These are phyloP conservation scores for Hylodesmum podocarpum DNA, from an alignment of 306 rosid species.

Conservation along the genomic window DNA sequence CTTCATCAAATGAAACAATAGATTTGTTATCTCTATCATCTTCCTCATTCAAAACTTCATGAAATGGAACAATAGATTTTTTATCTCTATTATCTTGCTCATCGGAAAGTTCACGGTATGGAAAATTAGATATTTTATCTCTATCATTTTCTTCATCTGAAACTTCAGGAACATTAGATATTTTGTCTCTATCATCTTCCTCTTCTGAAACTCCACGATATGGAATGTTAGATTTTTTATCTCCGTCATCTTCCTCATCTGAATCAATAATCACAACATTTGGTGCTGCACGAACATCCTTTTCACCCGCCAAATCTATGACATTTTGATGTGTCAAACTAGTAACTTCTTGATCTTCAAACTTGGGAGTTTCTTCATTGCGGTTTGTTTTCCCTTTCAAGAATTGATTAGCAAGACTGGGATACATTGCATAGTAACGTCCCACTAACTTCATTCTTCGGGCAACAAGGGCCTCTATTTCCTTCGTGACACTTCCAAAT, in stretches of 20 bases:
- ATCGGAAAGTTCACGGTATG: too few relatives aligned
- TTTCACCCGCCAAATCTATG: slow-evolving; percentile 52
- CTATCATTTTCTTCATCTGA: background rate
- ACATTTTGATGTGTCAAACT: slow-evolving; percentile 21
- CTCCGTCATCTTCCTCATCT: slow-evolving; percentile 65
- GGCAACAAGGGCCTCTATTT: slow-evolving; percentile 53
- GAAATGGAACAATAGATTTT: too few relatives aligned
- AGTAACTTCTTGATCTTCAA: slow-evolving; percentile 18
- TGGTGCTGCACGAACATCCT: slow-evolving; percentile 26
- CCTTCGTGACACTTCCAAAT: slow-evolving; percentile 84
- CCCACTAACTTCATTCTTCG: slow-evolving; percentile 45
- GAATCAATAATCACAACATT: slow-evolving; percentile 70
- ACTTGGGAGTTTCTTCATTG: slow-evolving; percentile 20
- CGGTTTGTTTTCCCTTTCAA: slow-evolving; percentile 27
- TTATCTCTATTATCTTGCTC: too few relatives aligned
- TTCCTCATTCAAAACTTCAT: background rate
- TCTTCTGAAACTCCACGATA: background rate
- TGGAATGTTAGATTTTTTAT: background rate
- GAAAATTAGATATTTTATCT: background rate
- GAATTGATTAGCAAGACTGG: slow-evolving; percentile 39
- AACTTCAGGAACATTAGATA: background rate
- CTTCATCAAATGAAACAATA: slow-evolving; percentile 44
- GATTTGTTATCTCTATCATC: slow-evolving; percentile 15
- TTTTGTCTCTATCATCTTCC: background rate
- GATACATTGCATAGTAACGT: slow-evolving; percentile 48